Conservation (phyloP, 306 rosid genomes). For the Quercus alba region DNA sequence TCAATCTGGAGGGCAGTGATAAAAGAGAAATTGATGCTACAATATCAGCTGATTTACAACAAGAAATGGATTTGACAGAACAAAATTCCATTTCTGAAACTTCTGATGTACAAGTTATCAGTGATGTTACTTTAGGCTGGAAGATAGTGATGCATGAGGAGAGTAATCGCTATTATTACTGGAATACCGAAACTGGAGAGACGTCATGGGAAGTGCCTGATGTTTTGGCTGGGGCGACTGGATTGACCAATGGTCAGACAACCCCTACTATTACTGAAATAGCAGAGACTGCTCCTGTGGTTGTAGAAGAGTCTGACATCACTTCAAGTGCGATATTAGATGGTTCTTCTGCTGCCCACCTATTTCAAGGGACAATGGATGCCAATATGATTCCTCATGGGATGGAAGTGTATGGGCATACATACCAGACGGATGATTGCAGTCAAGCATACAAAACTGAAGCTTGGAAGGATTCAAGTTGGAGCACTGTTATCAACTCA, state of each 20-base stretch:
- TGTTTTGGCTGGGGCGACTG: slow-evolving; percentile 52
- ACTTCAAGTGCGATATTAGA: slow-evolving; percentile 27
- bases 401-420: slow-evolving; percentile 28
- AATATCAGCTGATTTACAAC: slow-evolving; percentile 24
- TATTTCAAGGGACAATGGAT: slow-evolving; percentile 27
- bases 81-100: slow-evolving; percentile 36
- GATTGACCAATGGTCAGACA: slow-evolving; percentile 32
- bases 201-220: slow-evolving; percentile 96
- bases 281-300: slow-evolving; percentile 28
- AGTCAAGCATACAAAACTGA: slow-evolving; percentile 32
- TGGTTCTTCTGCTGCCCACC: slow-evolving; percentile 30
- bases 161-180: slow-evolving; percentile 78
- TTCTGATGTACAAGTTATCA: slow-evolving; percentile 35
- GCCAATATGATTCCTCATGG: slow-evolving; percentile 26
- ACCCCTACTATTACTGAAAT: slow-evolving; percentile 29
- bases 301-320: slow-evolving; percentile 27
- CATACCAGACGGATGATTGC: slow-evolving; percentile 41
- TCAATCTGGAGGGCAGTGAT: slow-evolving; percentile 29
- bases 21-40: slow-evolving; percentile 37
- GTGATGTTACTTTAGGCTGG: slow-evolving; percentile 76
- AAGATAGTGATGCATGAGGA: slow-evolving; percentile 94
- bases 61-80: slow-evolving; percentile 38
- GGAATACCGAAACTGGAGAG: slow-evolving; percentile 93
- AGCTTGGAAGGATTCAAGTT: slow-evolving; percentile 25
- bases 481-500: slow-evolving; percentile 32